Conservation (phyloP, 1,284 basidiomycete species). For the Rhodotorula glutinis region DNA sequence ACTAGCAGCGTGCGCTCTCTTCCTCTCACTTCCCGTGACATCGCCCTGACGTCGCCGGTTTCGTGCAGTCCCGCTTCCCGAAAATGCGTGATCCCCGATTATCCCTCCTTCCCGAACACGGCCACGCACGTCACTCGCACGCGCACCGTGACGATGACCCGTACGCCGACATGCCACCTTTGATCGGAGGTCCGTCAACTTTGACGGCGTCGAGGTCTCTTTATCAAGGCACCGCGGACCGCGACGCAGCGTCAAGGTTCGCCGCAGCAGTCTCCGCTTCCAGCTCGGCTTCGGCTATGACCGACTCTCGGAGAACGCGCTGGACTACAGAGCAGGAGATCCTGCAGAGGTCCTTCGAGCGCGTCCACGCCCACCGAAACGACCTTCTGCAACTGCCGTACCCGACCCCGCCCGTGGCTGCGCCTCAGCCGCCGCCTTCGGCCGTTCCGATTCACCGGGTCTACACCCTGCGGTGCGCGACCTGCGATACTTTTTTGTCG, state of each 20-base stretch:
- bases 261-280: background rate
- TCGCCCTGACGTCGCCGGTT: no score
- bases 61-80: background rate
- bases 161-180: background rate
- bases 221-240: background rate
- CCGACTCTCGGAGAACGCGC: background rate
- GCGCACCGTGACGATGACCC: no score
- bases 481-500: slow-evolving; percentile 69
- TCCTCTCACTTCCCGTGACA: no score
- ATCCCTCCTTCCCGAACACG: background rate
- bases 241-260: background rate
- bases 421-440: background rate
- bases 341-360: background rate
- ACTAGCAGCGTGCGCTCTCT: no score
- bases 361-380: background rate
- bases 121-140: background rate
- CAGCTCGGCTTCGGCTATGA: background rate
- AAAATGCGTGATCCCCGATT: slow-evolving; percentile 9
- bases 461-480: slow-evolving; percentile 72
- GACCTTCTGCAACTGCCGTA: background rate
- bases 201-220: background rate
- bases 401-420: background rate
- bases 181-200: background rate
- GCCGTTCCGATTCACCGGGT: slow-evolving; percentile 56
- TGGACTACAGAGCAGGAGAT: background rate